phyloP scores from a whole-genome alignment of 805 yeast species.

The Kodamaea sagamina region DNA sequence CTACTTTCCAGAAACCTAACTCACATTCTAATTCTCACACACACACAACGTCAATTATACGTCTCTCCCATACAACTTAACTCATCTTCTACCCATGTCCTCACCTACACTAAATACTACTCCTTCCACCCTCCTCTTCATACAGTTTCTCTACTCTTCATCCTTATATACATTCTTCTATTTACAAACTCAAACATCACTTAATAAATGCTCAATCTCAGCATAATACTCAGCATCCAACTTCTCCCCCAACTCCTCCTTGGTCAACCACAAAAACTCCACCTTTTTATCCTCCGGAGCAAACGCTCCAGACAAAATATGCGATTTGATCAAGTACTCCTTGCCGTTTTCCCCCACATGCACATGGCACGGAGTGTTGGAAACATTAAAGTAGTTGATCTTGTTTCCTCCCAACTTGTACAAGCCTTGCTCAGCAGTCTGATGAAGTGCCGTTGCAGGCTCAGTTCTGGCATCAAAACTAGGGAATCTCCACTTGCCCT shows the following conservation, averaged over 20 bases:
- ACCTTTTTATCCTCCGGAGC: slow-evolving; percentile 36
- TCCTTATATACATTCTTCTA: slow-evolving; percentile 11
- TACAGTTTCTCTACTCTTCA: slow-evolving; percentile 1
- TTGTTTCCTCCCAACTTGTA: slow-evolving; percentile 68
- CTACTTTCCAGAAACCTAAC: too few species aligned
- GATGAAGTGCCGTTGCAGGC: slow-evolving; percentile 59
- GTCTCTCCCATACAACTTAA: too few species aligned
- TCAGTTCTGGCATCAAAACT: slow-evolving; percentile 45
- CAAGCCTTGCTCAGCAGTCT: slow-evolving; percentile 74
- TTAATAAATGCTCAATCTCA: slow-evolving; percentile 52
- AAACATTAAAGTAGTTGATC: slow-evolving; percentile 88
- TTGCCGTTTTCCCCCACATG: slow-evolving; percentile 31
- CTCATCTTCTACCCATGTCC: too few species aligned
- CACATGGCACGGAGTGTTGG: slow-evolving; percentile 79
- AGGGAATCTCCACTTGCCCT: slow-evolving; percentile 78
- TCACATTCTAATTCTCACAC: too few species aligned
- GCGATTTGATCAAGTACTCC: slow-evolving; percentile 82
- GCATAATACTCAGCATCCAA: slow-evolving; percentile 58
- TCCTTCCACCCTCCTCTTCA: too few species aligned
- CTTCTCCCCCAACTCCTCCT: slow-evolving; percentile 65
- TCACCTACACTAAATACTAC: too few species aligned
- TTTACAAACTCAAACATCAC: slow-evolving; percentile 32
- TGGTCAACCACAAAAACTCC: slow-evolving; percentile 81
- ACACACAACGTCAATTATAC: too few species aligned
- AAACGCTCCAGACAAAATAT: slow-evolving; percentile 83